Base-by-base conservation (phyloP, 495 filamentous ascomycete species). In the Hyaloscypha variabilis region DNA sequence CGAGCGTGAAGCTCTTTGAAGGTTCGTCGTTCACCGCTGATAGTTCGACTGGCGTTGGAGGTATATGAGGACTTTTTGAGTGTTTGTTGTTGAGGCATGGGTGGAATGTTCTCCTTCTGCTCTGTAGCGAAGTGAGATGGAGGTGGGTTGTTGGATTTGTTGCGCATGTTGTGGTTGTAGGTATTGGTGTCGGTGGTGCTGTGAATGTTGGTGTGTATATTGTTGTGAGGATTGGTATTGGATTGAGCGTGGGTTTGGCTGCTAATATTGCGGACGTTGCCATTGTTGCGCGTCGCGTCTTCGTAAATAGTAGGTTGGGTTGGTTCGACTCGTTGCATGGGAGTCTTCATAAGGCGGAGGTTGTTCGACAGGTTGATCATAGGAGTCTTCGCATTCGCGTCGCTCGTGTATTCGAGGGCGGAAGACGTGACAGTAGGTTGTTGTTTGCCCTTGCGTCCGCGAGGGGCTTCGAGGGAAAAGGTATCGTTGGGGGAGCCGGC, bases 1-100 rank as follows among this genome's bases (percentile, higher is more conserved):
- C 63, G 73, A 3, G 76, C 71, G 55, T 78, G 75, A 28, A 74
- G 57, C 36, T 78, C 68, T 31, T 71, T 65, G 25, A 76, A 69
- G 8, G 72, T 72, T 29, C 67, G 62, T 26, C 59, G 68, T 29
- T 69, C 64, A 24, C 70, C 70, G 34, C 36, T 69, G 21, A 58
- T 60, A 14, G 30, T 51, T 2, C 31, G 62, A 49, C 62, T 70
- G 25, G 67, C 64, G 31, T 68, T 21, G 30, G 70, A 72, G 23
- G 66, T 49, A 49, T 72, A 70, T 50, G 65, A 51, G 5, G 62
- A 58, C 28, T 29, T 24, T 10, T 42, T 67, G 25, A 11, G 11
- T 8, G 25, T 17, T 28, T 64, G 54, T 13, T 58, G 17, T 54
- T 62, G 60, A 23, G 23, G 24, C 6, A 21, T 31, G 19, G 64